phyloP scores from a whole-genome alignment of 2,329 filamentous ascomycete genomes.

The Fusarium sp. region DNA sequence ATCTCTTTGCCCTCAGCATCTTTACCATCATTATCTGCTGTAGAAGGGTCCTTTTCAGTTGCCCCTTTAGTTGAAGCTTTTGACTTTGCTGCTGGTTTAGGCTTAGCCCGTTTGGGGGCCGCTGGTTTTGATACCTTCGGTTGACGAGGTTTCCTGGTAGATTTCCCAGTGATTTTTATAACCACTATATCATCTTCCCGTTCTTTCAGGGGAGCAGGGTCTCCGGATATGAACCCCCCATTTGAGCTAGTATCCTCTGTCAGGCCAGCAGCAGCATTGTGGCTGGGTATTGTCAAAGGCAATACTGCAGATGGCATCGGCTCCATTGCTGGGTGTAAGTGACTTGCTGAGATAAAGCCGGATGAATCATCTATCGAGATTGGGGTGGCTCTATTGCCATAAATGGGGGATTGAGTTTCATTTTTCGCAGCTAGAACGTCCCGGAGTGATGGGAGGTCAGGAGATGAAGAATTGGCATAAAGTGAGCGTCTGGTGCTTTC shows the following conservation, averaged over 20 bases:
- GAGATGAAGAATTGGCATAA: constrained; percentile 62
- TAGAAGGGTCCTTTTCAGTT: background rate
- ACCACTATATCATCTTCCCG: constrained; percentile 40
- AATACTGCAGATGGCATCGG: constrained; percentile 22
- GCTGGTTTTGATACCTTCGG: constrained; percentile 35
- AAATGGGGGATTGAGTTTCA: constrained; percentile 51
- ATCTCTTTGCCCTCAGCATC: constrained; percentile 55
- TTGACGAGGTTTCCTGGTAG: constrained; percentile 36
- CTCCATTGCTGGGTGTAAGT: constrained; percentile 54
- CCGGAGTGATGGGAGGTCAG: constrained; percentile 66
- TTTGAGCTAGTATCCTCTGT: background rate
- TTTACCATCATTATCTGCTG: constrained; percentile 27
- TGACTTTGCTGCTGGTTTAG: constrained; percentile 7
- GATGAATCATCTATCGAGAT: constrained; percentile 55
- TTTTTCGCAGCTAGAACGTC: constrained; percentile 60
- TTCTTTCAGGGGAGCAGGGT: background rate
- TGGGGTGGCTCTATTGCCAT: constrained; percentile 55
- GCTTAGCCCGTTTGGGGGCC: constrained; percentile 22
- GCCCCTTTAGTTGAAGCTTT: background rate
- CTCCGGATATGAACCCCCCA: constrained; percentile 9
- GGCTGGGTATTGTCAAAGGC: background rate
- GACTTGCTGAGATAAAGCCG: constrained; percentile 60
- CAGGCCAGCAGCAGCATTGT: background rate
- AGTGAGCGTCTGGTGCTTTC: constrained; percentile 52
- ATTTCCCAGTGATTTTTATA: constrained; percentile 42